Evolutionary conservation across 345 rosid species (phyloP), one percentile per base, ranked within the genome.

Genomic region (Dipteronia dyeriana): DNA sequence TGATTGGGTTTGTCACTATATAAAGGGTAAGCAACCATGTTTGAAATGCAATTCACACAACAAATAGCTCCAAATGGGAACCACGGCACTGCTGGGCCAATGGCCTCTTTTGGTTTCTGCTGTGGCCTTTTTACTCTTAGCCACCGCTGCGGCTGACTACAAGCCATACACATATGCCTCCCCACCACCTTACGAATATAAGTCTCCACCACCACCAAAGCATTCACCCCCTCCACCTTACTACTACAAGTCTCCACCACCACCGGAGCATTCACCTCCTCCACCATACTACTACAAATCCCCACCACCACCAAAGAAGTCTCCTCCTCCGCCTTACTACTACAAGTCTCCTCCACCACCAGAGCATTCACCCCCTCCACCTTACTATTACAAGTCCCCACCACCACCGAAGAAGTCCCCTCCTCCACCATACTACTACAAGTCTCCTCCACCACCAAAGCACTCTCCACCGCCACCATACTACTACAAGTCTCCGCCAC

Each of bases 81-180:
- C 59, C 70, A 3, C 45, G 39, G 62, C 34, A 43, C 60, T 60
- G 70, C 68, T 67, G 73, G 77, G 82, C 71, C 78, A 60, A 56
- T 80, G 82, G 79, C 79, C 79, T 75, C 74, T 68, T 13, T 60
- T 83, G 65, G 22, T 86, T 74, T 71, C 26, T 22, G 88, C 76
- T 3, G 10, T 84, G 23, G 78, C 81, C n/a, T 62, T 86, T 62
- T 84, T 78, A 78, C 80, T 88, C 71, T 6, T 76, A 3, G 87
- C 84, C 63, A 75, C 83, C 6, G 19, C 17, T 53, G 76, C 45
- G 1, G 79, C 76, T 0, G 78, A 80, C 14, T 23, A 71, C 9
- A 71, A 86, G 74, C 84, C 83, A 76, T 85, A 76, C 23, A 26
- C 54, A 9, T 75, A 82, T 26, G 54, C 3, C 3, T 41, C 57